Percentiles rank a stretch among this genome's conserved stretches.
Conservation (phyloP, 192 early-diverging fungal species). For the Rhizoclosmatium globosum region DNA sequence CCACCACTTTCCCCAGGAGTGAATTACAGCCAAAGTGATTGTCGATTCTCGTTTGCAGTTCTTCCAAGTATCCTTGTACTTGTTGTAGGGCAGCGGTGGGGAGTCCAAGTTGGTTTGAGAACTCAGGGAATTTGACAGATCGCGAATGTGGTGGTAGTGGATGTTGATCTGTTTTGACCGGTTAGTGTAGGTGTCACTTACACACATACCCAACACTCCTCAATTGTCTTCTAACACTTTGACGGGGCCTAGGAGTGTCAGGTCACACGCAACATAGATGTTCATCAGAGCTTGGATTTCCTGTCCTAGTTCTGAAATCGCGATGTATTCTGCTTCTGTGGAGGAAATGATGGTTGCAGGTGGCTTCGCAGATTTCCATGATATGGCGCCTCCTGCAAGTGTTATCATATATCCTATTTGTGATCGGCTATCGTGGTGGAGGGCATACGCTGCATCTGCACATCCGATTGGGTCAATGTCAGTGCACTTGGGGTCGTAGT, state of each 20-base stretch:
- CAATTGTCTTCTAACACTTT: slow-evolving; percentile 2
- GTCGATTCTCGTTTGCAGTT: too few species aligned
- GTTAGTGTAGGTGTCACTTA: too few species aligned
- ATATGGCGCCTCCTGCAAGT: neutral
- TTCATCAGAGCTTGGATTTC: slow-evolving; percentile 5
- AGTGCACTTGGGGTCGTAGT: neutral
- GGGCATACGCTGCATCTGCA: neutral
- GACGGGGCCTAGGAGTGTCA: neutral
- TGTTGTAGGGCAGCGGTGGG: too few species aligned
- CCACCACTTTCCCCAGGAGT: too few species aligned
- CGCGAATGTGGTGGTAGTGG: slow-evolving; percentile 19
- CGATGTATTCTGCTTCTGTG: slow-evolving; percentile 29
- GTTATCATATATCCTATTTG: slow-evolving; percentile 1
- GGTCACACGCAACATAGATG: neutral
- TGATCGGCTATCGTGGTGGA: slow-evolving; percentile 8
- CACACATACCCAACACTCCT: neutral
- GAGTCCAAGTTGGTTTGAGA: too few species aligned
- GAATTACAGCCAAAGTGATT: too few species aligned
- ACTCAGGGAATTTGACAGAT: too few species aligned
- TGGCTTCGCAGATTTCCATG: neutral
- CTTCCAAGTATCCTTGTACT: too few species aligned
- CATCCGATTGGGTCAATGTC: neutral
- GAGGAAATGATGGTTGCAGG: neutral
- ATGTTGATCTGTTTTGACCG: slow-evolving; percentile 28
- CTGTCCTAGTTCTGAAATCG: neutral